A percentile compares a stretch with the other conserved stretches of the same genome.
phyloP scores from a whole-genome alignment of 2,329 filamentous ascomycete species.

The Aspergillus cejpii region DNA sequence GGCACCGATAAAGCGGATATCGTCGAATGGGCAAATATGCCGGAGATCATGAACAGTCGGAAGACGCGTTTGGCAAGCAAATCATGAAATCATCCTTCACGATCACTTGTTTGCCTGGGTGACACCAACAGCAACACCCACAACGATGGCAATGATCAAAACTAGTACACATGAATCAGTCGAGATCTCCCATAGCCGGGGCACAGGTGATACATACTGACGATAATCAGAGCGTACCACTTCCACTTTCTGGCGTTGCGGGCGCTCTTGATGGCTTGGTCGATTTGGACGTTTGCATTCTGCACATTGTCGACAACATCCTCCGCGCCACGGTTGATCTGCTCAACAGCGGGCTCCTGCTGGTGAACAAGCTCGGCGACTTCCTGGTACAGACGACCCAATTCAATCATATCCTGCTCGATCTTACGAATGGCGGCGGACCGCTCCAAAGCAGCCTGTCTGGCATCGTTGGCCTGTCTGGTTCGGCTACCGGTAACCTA shows the following conservation, averaged over 20 bases:
- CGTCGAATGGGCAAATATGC: neutral
- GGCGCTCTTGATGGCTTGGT: constrained; percentile 73
- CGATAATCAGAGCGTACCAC: constrained; percentile 86
- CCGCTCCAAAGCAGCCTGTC: constrained; percentile 69
- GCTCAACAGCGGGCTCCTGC: constrained; percentile 71
- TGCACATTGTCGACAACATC: constrained; percentile 77
- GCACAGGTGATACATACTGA: constrained; percentile 43
- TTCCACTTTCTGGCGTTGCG: constrained; percentile 81
- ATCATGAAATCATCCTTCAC: neutral
- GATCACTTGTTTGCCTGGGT: constrained; percentile 27
- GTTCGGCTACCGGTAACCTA: constrained; percentile 45
- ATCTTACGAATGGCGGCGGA: constrained; percentile 88
- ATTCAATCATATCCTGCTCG: constrained; percentile 78
- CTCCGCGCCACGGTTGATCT: constrained; percentile 81
- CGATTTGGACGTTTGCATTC: constrained; percentile 78
- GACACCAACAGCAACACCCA: constrained; percentile 47
- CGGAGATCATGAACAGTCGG: constrained; percentile 19
- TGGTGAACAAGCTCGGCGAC: constrained; percentile 79
- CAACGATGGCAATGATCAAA: constrained; percentile 49
- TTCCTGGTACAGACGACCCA: constrained; percentile 82
- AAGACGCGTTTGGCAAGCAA: constrained; percentile 8
- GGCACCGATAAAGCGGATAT: neutral
- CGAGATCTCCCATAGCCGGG: neutral
- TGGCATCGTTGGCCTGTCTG: constrained; percentile 72
- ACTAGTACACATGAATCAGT: constrained; percentile 33